phyloP scores from a whole-genome alignment of 257 asterid genomes.

The Solanum infundibuliforme region DNA sequence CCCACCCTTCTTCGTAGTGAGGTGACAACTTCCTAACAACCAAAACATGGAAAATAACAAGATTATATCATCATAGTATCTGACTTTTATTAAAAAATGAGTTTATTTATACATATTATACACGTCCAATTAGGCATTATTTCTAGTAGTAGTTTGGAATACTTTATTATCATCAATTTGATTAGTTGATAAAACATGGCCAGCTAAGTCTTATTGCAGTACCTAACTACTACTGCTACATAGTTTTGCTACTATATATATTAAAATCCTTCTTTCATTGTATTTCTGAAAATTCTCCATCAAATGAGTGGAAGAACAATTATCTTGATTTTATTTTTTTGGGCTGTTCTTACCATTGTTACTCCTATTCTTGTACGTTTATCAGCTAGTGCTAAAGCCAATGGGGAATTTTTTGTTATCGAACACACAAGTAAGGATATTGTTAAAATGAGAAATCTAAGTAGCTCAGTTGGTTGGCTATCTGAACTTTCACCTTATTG shows the following conservation, averaged over 20 bases:
- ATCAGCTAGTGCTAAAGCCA: slow-evolving; percentile 50
- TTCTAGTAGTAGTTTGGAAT: slow-evolving; percentile 3
- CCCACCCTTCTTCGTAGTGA: neutral
- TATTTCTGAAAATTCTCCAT: slow-evolving; percentile 4
- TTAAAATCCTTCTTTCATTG: slow-evolving; percentile 6
- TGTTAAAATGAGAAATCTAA: too few relatives aligned
- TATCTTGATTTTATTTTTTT: slow-evolving; percentile 46
- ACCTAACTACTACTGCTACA: neutral
- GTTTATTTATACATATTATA: neutral
- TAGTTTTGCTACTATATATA: neutral
- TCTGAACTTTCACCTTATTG: neutral
- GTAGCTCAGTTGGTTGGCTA: neutral
- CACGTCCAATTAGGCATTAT: neutral
- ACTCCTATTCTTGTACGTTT: slow-evolving; percentile 60
- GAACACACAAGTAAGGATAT: slow-evolving; percentile 11
- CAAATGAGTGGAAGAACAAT: slow-evolving; percentile 61
- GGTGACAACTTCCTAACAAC: slow-evolving; percentile 52
- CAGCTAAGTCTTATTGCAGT: slow-evolving; percentile 36
- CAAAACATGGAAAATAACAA: slow-evolving; percentile 3
- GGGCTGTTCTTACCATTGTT: slow-evolving; percentile 66
- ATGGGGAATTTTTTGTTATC: slow-evolving; percentile 7
- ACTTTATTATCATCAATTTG: neutral
- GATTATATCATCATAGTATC: slow-evolving; percentile 3
- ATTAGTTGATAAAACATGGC: slow-evolving; percentile 29
- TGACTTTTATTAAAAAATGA: slow-evolving; percentile 8